phyloP scores from a whole-genome alignment of 768 basidiomycete species.

The Psilocybe sp. region DNA sequence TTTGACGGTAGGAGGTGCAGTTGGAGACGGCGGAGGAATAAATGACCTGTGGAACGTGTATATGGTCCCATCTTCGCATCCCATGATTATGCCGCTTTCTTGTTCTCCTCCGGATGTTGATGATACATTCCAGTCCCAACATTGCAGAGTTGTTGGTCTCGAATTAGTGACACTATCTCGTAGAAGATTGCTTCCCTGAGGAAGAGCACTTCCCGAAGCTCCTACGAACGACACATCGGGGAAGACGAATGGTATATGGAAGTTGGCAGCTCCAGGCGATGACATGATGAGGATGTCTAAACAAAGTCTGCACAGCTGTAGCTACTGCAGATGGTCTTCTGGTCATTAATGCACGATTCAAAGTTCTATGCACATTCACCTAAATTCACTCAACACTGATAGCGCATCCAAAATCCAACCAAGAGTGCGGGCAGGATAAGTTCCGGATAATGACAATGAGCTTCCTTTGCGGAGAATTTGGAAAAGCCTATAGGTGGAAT shows the following conservation, averaged over 20 bases:
- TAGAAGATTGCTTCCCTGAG: conserved; percentile 13
- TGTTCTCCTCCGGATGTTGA: conserved; percentile 8
- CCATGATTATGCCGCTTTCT: conserved; percentile 30
- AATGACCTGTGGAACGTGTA: conserved; percentile 21
- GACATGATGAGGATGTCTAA: background rate
- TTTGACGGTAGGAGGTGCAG: conserved; percentile 11
- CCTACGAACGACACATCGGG: conserved; percentile 17
- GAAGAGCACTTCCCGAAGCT: conserved; percentile 6
- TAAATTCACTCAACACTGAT: background rate
- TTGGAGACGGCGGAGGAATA: conserved; percentile 8
- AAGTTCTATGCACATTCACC: no score
- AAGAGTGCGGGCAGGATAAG: no score
- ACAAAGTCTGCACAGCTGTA: background rate
- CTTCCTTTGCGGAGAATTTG: no score
- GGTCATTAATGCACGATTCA: no score
- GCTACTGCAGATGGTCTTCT: background rate
- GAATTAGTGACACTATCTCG: conserved; percentile 31
- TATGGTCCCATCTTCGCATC: conserved; percentile 42
- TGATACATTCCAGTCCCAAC: conserved; percentile 20
- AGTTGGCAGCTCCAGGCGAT: background rate
- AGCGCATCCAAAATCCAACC: background rate
- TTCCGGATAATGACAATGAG: no score
- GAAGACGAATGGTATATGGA: conserved; percentile 34
- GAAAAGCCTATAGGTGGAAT: no score
- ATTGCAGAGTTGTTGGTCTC: conserved; percentile 27